These are phyloP conservation scores for Pelargonium myrrhifolium DNA, from an alignment of 441 rosid species.

Conservation along the genomic window DNA sequence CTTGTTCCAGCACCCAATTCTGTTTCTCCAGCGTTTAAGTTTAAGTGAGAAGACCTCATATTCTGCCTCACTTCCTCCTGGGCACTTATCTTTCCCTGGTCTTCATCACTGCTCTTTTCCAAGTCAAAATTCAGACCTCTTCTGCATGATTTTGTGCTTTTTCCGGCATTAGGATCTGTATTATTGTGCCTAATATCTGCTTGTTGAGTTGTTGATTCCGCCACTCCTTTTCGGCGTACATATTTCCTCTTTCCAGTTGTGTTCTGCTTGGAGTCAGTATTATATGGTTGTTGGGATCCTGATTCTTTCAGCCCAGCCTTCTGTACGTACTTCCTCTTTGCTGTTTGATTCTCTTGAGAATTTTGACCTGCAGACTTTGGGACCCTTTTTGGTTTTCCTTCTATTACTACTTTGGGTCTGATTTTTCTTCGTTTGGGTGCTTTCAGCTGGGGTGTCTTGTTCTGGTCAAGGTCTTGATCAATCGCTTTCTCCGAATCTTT, in stretches of 20 bases:
- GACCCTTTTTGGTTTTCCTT: conserved; percentile 55
- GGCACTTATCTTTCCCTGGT: conserved; percentile 14
- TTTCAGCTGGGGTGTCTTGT: conserved; percentile 70
- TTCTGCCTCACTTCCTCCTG: conserved; percentile 24
- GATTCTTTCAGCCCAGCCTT: conserved; percentile 16
- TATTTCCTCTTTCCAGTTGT: conserved; percentile 56
- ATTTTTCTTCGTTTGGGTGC: conserved; percentile 62
- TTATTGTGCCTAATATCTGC: conserved; percentile 22
- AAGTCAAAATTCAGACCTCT: conserved; percentile 51
- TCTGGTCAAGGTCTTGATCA: conserved; percentile 31
- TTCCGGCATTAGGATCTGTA: conserved; percentile 21
- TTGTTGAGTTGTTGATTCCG: conserved; percentile 37
- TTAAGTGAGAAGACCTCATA: conserved; percentile 16
- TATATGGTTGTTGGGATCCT: conserved; percentile 9
- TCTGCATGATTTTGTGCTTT: conserved; percentile 42
- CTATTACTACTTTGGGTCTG: conserved; percentile 73
- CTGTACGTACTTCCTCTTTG: conserved; percentile 22
- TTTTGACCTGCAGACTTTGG: conserved; percentile 33
- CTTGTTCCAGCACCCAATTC: conserved; percentile 22
- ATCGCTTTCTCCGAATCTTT: conserved; percentile 23
- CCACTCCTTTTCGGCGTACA: conserved; percentile 38
- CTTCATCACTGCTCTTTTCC: conserved; percentile 32
- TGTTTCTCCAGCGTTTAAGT: conserved; percentile 22
- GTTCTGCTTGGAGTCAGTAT: conserved; percentile 24
- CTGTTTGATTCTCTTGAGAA: conserved; percentile 14